Percentiles rank a stretch among this genome's conserved stretches.
These are phyloP conservation scores for Plasmopara muralis DNA, from an alignment of 352 stramenopile genomes.

Conservation along the genomic window DNA sequence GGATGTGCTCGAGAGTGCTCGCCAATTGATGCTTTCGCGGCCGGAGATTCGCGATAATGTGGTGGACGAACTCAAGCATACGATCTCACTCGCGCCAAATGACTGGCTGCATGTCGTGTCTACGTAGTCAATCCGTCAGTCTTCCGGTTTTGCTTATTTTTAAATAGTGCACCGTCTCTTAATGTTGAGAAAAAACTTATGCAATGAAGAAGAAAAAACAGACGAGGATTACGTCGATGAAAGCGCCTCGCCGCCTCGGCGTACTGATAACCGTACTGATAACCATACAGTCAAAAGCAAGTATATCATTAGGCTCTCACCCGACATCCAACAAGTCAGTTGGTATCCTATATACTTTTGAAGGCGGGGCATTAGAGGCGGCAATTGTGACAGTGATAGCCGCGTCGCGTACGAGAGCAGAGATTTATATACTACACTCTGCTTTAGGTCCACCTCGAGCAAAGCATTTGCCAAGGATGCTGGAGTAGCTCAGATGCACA, in stretches of 20 bases:
- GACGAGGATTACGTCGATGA: constrained; percentile 14
- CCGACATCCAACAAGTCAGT: too few species aligned
- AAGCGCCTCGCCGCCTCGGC: background rate
- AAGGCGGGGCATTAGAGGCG: too few species aligned
- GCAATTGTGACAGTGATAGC: too few species aligned
- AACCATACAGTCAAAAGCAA: too few species aligned
- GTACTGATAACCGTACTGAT: too few species aligned
- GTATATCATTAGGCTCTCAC: too few species aligned
- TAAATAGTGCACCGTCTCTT: background rate
- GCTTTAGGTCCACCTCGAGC: too few species aligned
- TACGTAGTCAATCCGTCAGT: constrained; percentile 5
- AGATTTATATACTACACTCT: too few species aligned
- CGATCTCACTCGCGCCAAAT: constrained; percentile 80
- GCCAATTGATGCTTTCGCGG: constrained; percentile 71
- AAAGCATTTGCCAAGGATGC: too few species aligned
- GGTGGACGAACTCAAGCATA: constrained; percentile 67
- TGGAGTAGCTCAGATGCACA: too few species aligned
- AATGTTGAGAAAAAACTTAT: background rate
- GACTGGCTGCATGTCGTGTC: constrained; percentile 81
- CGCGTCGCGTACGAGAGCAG: too few species aligned
- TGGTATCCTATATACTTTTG: too few species aligned
- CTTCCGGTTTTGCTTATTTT: background rate
- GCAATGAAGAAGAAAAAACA: background rate
- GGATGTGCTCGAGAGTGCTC: constrained; percentile 80
- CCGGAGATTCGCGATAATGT: constrained; percentile 69